Percentiles rank a stretch among this genome's conserved stretches.
These are phyloP conservation scores for Pharus latifolius DNA, from an alignment of 176 grass and related monocot species.

Conservation along the genomic window DNA sequence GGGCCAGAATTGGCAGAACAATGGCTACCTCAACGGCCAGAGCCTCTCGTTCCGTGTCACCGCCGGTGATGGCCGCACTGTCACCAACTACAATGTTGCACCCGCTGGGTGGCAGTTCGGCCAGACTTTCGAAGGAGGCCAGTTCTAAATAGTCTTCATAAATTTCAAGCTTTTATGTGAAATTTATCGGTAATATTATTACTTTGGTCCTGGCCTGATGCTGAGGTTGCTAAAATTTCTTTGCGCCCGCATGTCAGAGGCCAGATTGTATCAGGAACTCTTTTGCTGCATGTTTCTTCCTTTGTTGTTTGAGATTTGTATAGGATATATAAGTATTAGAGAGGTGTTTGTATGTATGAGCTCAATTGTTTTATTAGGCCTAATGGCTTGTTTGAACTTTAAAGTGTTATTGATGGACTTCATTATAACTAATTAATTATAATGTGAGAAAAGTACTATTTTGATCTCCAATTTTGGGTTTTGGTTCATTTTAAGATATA, in stretches of 20 bases:
- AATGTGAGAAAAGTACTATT: too few relatives aligned
- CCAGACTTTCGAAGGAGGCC: conserved; percentile 57
- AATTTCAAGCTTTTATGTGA: background rate
- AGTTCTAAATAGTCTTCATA: conserved; percentile 19
- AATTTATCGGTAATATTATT: too few relatives aligned
- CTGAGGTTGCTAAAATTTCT: conserved; percentile 13
- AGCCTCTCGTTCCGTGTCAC: conserved; percentile 51
- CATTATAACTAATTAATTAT: too few relatives aligned
- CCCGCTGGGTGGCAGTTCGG: conserved; percentile 55
- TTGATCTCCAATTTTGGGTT: too few relatives aligned
- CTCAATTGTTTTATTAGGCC: background rate
- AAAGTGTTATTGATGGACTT: too few relatives aligned
- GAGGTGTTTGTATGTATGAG: background rate
- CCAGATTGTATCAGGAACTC: background rate
- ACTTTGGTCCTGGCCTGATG: background rate
- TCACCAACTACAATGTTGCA: conserved; percentile 27
- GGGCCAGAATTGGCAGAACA: conserved; percentile 85
- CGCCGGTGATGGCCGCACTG: conserved; percentile 36
- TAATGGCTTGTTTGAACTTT: background rate
- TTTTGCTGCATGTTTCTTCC: background rate
- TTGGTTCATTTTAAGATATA: too few relatives aligned
- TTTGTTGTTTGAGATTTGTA: conserved; percentile 20
- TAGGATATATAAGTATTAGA: background rate
- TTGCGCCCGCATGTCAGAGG: conserved; percentile 13
- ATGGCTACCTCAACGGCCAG: conserved; percentile 44